Base-by-base conservation (phyloP, 768 basidiomycete genomes). In the Roridomyces roridus region DNA sequence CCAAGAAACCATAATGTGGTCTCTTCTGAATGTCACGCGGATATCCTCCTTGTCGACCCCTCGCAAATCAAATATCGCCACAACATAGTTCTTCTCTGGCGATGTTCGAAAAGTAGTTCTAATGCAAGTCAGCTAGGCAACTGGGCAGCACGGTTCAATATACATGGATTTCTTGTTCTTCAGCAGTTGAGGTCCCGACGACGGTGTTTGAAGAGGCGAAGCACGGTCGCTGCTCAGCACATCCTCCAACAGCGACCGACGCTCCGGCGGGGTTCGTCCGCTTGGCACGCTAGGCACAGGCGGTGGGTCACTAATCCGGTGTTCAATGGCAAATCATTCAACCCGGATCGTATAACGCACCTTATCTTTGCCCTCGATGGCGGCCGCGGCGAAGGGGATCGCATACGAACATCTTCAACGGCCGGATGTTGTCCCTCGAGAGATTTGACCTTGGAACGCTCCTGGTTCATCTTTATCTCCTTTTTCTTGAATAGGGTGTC, bases 41-140 rank as follows among this genome's bases (percentile, higher is more conserved):
- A 82, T 80, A 41, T 83, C 78, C 25, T 82, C 74, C 60, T 80
- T 83, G 64, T 73, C 75, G 42, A 84, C 75, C 6, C 77, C 80
- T 1, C 75, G 73, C 64, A 83, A 67, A 59, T 82, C 77, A 65
- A 83, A 83, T 49, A 76, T 80, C 28, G 82, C 81, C 23, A 76
- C 77, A 35, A 78, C 70, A 78, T 80, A 76, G 49, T 72, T 76
- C 47, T 81, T 80, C 40, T 80, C 80, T 25, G 68, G 68, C 36
- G 78, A 77, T 59, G 80, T 75, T 61, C 70, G 74, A 67, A 80
- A 80, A 58, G 69, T 71, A 47, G 80, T 75, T 52, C 81, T 81
- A 46, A 63, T 62, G 41, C 65, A 28, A 53, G 14, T 55, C 24
- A 70, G 41, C 25, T 42, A 14, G 28, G 18, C 36, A 23, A 17